Evolutionary conservation across 352 stramenopile species (phyloP), one percentile per base, ranked within the genome.

Genomic region (Pythium folliculosum): DNA sequence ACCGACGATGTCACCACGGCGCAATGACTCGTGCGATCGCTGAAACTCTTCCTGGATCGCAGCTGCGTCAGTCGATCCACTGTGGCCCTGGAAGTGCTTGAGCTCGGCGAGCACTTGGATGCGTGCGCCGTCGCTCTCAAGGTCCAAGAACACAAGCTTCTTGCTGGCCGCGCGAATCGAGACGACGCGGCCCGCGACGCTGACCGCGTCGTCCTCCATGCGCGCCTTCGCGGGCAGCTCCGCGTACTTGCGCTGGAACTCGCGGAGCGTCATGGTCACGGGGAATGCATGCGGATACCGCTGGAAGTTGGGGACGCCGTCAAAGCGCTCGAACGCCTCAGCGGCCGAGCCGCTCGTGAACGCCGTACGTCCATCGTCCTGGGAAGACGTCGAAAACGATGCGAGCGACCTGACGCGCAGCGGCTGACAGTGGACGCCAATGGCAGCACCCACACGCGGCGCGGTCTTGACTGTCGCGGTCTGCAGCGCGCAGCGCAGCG

Each of bases 121-220:
- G 17, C 69, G 85, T 17, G 74, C 55, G 56, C 84, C 86, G 40
- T 92, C 75, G 48, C 77, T 89, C 56, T 86, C 76, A 25, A 94
- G 54, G 68, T 94, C 84, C 53, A 93, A 50, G 63, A 94, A 94
- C 44, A 92, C 80, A 32, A 94, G 77, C 56, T 94, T 92, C 75
- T 92, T 93, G 72, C 86, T 92, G 37, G 86, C 81, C 49, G 80
- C 77, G 30, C 86, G 84, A 63, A 92, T 94, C 16, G 84, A 84
- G 55, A 90, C 77, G 44, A 94, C 83, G 25, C 86, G 84, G 8
- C 67, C 84, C 56, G 84, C 82, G 16, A 93, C 60, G n/a, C 75
- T 76, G 7, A 93, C 80, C 3, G 61, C n/a, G 30, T 88, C 71
- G 0, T 91, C 75, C 1, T 67, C 77, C 40, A 78, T 70, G 19